Conservation (phyloP, 768 basidiomycete species). For the Phanerodontia chrysosporium region DNA sequence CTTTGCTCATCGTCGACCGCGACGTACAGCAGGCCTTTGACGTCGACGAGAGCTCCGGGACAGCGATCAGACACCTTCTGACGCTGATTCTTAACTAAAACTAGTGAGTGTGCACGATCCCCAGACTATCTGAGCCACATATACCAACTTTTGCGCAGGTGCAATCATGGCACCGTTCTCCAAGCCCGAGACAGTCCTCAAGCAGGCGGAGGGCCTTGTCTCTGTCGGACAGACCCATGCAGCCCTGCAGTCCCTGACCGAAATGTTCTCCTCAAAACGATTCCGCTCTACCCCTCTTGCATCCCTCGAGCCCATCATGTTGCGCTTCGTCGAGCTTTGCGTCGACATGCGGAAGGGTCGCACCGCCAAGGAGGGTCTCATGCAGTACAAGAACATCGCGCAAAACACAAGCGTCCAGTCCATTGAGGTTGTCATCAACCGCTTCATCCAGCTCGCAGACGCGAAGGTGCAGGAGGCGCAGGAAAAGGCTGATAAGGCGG, state of each 20-base stretch:
- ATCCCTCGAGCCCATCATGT: slow-evolving; percentile 91
- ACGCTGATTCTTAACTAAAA: neutral
- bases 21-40: neutral
- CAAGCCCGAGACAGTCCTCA: slow-evolving; percentile 86
- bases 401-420: slow-evolving; percentile 89
- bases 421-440: slow-evolving; percentile 87
- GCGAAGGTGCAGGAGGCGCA: slow-evolving; percentile 81
- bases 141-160: slow-evolving; percentile 5
- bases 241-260: slow-evolving; percentile 84
- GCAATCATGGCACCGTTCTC: slow-evolving; percentile 80
- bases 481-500: slow-evolving; percentile 76
- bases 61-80: neutral
- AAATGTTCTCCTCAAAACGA: slow-evolving; percentile 91
- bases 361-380: slow-evolving; percentile 90
- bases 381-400: slow-evolving; percentile 97
- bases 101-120: neutral
- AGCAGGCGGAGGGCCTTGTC: slow-evolving; percentile 91
- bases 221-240: slow-evolving; percentile 89
- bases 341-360: slow-evolving; percentile 93
- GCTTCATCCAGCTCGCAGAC: slow-evolving; percentile 78
- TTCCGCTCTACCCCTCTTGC: slow-evolving; percentile 88
- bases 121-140: neutral
- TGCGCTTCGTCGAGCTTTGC: slow-evolving; percentile 94
- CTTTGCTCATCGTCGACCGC: neutral
- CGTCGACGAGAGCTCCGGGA: neutral